A percentile compares a stretch with the other conserved stretches of the same genome.
Evolutionary conservation across 78 protist genomes (phyloP).

Genomic region (Diacronema lutheri): DNA sequence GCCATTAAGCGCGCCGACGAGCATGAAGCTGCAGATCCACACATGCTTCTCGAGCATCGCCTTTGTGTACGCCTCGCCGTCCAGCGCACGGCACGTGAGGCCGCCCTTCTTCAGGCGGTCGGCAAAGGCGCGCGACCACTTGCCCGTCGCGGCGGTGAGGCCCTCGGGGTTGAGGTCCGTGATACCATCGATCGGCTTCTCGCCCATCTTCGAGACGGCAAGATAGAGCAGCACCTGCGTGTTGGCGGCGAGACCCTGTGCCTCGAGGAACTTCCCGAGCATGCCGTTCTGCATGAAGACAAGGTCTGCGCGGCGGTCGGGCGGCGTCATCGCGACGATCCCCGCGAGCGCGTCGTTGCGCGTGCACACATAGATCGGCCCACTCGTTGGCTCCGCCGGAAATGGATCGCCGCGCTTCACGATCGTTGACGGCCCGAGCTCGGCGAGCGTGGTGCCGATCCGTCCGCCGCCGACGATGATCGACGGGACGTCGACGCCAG

Average conservation of each 20-base stretch:
- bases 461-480: constrained; percentile 34
- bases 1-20: constrained; percentile 26
- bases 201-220: constrained; percentile 48
- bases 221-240: constrained; percentile 40
- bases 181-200: constrained; percentile 44
- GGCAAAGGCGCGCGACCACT: constrained; percentile 14
- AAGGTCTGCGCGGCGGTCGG: background rate
- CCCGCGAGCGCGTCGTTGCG: constrained; percentile 40
- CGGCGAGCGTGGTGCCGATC: constrained; percentile 5
- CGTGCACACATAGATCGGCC: constrained; percentile 41
- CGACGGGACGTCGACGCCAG: background rate
- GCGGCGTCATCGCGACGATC: constrained; percentile 1
- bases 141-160: constrained; percentile 42
- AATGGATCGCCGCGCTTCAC: background rate
- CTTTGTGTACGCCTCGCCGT: background rate
- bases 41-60: constrained; percentile 50
- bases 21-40: constrained; percentile 46
- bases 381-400: background rate
- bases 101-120: background rate
- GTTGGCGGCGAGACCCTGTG: background rate
- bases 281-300: constrained; percentile 25
- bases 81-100: constrained; percentile 4
- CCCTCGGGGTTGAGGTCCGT: constrained; percentile 51
- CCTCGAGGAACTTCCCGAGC: constrained; percentile 8
- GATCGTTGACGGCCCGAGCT: background rate